Percentiles rank a stretch among this genome's conserved stretches.
phyloP scores from a whole-genome alignment of 2,329 filamentous ascomycete genomes.

The Ceratocystis papillata region DNA sequence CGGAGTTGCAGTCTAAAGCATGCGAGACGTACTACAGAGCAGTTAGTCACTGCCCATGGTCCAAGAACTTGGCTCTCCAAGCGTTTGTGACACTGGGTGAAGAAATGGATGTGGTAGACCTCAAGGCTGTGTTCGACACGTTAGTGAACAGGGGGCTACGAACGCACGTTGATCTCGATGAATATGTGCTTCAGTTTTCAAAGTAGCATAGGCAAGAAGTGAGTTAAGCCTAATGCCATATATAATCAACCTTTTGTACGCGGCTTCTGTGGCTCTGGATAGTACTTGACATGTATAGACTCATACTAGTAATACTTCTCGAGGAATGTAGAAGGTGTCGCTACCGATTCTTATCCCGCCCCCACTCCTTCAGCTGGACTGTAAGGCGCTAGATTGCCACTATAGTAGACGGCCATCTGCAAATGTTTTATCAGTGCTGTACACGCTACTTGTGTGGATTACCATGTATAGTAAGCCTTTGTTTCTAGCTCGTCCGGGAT shows the following conservation, averaged over 20 bases:
- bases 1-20: constrained; percentile 34
- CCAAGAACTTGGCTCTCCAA: constrained; percentile 42
- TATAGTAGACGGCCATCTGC: neutral
- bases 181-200: constrained; percentile 28
- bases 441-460: neutral
- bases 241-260: no score
- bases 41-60: constrained; percentile 40
- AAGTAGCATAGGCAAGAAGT: neutral
- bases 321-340: no score
- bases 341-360: neutral
- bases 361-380: neutral
- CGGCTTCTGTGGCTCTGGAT: no score
- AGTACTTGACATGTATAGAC: no score
- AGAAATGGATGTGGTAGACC: constrained; percentile 39
- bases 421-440: neutral
- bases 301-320: no score
- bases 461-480: neutral
- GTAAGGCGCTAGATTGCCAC: neutral
- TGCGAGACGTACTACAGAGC: constrained; percentile 42
- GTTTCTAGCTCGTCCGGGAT: no score
- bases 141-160: constrained; percentile 42
- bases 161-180: constrained; percentile 43
- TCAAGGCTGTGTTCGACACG: constrained; percentile 40
- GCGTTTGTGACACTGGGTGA: constrained; percentile 38
- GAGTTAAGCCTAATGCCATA: neutral